Conservation (phyloP, 73 alveolate genomes). For the Tetrahymena malaccensis region DNA sequence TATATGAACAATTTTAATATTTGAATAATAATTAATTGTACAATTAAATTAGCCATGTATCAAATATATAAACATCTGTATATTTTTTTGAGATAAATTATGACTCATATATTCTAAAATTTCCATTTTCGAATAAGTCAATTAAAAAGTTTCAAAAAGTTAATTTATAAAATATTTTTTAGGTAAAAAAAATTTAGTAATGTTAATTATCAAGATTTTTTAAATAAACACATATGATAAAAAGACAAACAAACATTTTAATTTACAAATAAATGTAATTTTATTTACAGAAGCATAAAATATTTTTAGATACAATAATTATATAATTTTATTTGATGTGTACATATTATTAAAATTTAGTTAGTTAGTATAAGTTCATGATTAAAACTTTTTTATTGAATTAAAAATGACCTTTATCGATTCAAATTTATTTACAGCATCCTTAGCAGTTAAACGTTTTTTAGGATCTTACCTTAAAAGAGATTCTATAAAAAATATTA, state of each 20-base stretch:
- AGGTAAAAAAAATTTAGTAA: too few species aligned
- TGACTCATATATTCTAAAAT: neutral
- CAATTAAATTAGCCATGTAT: neutral
- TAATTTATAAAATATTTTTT: too few species aligned
- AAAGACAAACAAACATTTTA: too few species aligned
- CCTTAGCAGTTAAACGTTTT: neutral
- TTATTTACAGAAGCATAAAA: too few species aligned
- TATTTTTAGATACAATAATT: too few species aligned
- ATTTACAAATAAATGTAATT: too few species aligned
- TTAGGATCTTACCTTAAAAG: neutral
- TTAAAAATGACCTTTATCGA: neutral
- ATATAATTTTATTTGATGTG: too few species aligned
- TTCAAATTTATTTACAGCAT: neutral
- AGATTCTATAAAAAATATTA: neutral
- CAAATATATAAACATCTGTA: neutral
- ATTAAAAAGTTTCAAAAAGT: too few species aligned
- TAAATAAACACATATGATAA: too few species aligned
- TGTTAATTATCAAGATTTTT: too few species aligned
- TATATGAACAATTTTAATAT: slow-evolving; percentile 48
- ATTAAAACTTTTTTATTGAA: neutral
- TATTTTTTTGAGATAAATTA: neutral
- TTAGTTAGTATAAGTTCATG: neutral
- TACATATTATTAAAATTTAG: too few species aligned
- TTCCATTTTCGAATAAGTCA: neutral
- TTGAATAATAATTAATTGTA: neutral